Evolutionary conservation across 139 green algal species (phyloP).

Genomic region (Nannochloris sp.): DNA sequence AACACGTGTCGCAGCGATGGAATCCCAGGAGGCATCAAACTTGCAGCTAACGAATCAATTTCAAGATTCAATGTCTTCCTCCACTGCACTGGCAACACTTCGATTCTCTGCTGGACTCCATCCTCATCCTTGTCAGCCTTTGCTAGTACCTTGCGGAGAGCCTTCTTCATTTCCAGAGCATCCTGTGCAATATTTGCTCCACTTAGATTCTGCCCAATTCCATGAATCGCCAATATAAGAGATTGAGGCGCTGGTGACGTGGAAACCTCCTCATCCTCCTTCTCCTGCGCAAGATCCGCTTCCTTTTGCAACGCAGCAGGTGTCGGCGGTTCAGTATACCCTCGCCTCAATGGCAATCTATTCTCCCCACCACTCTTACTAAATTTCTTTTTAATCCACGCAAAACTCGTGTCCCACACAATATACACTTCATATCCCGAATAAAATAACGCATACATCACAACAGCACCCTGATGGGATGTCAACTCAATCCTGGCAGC

Average conservation of each 20-base stretch:
- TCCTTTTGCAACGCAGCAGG: constrained; percentile 26
- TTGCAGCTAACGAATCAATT: constrained; percentile 37
- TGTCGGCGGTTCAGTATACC: constrained; percentile 26
- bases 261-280: constrained; percentile 25
- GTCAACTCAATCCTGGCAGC: constrained; percentile 37
- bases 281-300: constrained; percentile 27
- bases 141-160: neutral
- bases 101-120: constrained; percentile 17
- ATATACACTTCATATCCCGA: constrained; percentile 30
- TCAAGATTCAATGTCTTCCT: constrained; percentile 51
- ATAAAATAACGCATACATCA: constrained; percentile 38
- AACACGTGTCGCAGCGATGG: constrained; percentile 36
- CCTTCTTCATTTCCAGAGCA: constrained; percentile 2
- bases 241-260: constrained; percentile 4
- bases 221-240: constrained; percentile 66
- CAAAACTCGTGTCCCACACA: constrained; percentile 21
- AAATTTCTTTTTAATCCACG: constrained; percentile 19
- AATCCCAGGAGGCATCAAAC: constrained; percentile 50
- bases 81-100: constrained; percentile 66
- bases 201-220: constrained; percentile 61
- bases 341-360: constrained; percentile 32
- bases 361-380: constrained; percentile 1
- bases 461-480: constrained; percentile 7
- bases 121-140: neutral
- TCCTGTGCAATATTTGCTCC: constrained; percentile 52